Base-by-base conservation (phyloP, 192 early-diverging fungal genomes). In the Coemansia sp. region DNA sequence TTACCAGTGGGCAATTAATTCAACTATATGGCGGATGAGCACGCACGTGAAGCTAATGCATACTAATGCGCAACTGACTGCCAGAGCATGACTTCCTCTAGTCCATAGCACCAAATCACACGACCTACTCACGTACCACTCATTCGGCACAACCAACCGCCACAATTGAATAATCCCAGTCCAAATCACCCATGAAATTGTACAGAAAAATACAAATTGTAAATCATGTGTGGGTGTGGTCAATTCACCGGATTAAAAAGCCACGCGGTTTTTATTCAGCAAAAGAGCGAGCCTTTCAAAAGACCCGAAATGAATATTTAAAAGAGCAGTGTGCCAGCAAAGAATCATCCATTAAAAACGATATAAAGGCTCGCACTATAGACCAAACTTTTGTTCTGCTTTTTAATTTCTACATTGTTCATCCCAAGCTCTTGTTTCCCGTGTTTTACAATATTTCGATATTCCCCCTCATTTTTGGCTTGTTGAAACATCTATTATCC, bases 361-460 rank as follows among this genome's bases (percentile, higher is more conserved):
- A 52, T 12, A 23, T 23, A 52, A 14, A 17, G 49, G 38, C 14
- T 14, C 10, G 38, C 12, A n/a, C 40, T 44, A 44, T 14, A 44
- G 40, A 44, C 40, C 11, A 14, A 3, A n/a, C 2, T 14, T 17
- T 21, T 49, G 5, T 23, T 4, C 20, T 24, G 20, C 21, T 51
- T 51, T 21, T 7, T 28, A 26, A n/a, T 54, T 54, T 25, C 10
- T 25, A 54, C 24, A 54, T 54, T 28, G 12, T 54, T 28, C 52
- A 48, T 48, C 15, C 20, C n/a, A 48, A 9, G 15, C 15, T 48
- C 14, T 20, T 48, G 20, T 48, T 48, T 17, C 42, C 42, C 42
- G 42, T n/a, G 12, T 46, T 46, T 46, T 46, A 17, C n/a, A 12
- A 46, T 21, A 46, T 5, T 4, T 24, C 42, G 60, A 37, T 71